These are phyloP conservation scores for Gentiana dahurica DNA, from an alignment of 257 asterid species.

Conservation along the genomic window DNA sequence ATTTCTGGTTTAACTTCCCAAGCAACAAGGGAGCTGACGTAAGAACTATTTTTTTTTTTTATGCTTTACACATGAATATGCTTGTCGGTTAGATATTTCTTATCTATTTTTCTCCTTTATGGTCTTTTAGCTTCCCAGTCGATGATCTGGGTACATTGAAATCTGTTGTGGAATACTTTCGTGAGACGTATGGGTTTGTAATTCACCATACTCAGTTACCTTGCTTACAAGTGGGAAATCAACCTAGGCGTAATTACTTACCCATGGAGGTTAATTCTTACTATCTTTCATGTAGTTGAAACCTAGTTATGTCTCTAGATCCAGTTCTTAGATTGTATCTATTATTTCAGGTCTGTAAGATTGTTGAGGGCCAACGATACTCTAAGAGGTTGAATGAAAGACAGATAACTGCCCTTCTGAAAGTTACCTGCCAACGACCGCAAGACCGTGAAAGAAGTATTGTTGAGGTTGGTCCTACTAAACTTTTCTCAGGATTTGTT, in stretches of 20 bases:
- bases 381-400: conserved; percentile 87
- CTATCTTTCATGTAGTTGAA: not conserved
- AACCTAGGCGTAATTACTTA: conserved; percentile 72
- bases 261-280: conserved; percentile 79
- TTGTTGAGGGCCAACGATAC: conserved; percentile 91
- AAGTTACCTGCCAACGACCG: conserved; percentile 97
- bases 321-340: not conserved
- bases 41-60: conserved; percentile 16
- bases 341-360: conserved; percentile 69
- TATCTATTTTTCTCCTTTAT: not conserved
- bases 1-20: conserved; percentile 89
- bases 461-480: conserved; percentile 35
- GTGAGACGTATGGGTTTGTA: conserved; percentile 67
- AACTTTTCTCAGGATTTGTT: not conserved
- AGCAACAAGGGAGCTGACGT: conserved; percentile 88
- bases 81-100: too few relatives aligned
- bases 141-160: conserved; percentile 85
- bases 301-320: not conserved
- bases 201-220: conserved; percentile 80
- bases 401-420: conserved; percentile 83
- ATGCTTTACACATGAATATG: too few relatives aligned
- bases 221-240: conserved; percentile 91
- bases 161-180: conserved; percentile 77
- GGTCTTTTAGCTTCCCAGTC: conserved; percentile 60
- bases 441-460: conserved; percentile 67